Percentiles rank a stretch among this genome's conserved stretches.
These are phyloP conservation scores for Globisporangium emineosum DNA, from an alignment of 352 stramenopile species.

Conservation along the genomic window DNA sequence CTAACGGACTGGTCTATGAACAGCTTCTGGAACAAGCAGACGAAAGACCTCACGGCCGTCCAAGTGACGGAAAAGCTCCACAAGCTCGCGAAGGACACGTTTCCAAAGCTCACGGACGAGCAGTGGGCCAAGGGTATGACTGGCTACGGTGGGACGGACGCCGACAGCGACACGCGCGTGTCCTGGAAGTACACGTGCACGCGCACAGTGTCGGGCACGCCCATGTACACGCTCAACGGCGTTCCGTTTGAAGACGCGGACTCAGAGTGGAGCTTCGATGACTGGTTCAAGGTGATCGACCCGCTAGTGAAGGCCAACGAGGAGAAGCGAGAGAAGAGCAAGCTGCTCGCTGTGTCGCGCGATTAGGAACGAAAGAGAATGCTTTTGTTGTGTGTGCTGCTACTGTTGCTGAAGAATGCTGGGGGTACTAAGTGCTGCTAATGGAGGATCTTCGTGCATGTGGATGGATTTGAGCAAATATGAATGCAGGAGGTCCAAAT, in stretches of 20 bases:
- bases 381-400: no score
- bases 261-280: conserved; percentile 40
- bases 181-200: conserved; percentile 85
- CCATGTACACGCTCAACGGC: conserved; percentile 78
- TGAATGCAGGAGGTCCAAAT: no score
- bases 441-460: no score
- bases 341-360: not conserved
- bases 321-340: not conserved
- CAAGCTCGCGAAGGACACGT: conserved; percentile 61
- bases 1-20: not conserved
- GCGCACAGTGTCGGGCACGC: conserved; percentile 65
- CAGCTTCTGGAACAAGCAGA: conserved; percentile 81
- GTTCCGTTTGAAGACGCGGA: conserved; percentile 49
- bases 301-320: conserved; percentile 35
- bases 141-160: conserved; percentile 66
- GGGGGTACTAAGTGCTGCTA: no score
- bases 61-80: conserved; percentile 62
- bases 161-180: conserved; percentile 51
- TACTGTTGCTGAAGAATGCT: no score
- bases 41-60: conserved; percentile 67
- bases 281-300: conserved; percentile 59
- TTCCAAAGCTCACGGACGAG: conserved; percentile 52
- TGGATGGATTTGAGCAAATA: no score
- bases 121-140: conserved; percentile 76
- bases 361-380: not conserved